These are phyloP conservation scores for Balakata baccata DNA, from an alignment of 345 rosid genomes.

Conservation along the genomic window DNA sequence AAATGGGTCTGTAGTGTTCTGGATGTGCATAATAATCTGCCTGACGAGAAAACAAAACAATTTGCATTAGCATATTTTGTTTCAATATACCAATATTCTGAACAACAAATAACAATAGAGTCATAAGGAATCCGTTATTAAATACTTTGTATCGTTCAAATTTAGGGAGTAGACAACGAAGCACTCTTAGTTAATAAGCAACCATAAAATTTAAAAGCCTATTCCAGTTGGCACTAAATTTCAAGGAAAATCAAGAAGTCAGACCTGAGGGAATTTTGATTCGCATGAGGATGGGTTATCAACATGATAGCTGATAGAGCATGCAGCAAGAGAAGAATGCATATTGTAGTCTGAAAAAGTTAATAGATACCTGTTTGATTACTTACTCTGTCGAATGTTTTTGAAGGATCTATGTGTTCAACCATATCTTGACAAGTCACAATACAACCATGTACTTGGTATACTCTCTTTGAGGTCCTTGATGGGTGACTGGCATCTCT, in stretches of 20 bases:
- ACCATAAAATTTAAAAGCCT: not conserved
- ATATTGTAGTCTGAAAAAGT: not conserved
- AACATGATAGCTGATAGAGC: not conserved
- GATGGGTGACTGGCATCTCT: constrained; percentile 31
- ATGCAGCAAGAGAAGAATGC: not conserved
- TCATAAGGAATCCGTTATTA: not conserved
- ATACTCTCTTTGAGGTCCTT: constrained; percentile 54
- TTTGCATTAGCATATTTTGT: not conserved
- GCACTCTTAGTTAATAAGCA: not conserved
- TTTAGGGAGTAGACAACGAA: not conserved
- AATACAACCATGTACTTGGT: constrained; percentile 80
- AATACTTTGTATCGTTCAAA: not conserved
- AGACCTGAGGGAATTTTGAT: too few species aligned
- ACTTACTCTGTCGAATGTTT: constrained; percentile 69
- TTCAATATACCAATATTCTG: not conserved
- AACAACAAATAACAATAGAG: not conserved
- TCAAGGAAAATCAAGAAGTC: not conserved
- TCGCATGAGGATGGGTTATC: too few species aligned
- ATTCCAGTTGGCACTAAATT: not conserved
- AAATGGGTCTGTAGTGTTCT: constrained; percentile 71
- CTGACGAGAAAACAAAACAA: constrained; percentile 37
- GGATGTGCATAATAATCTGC: constrained; percentile 91
- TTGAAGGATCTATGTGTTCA: constrained; percentile 63
- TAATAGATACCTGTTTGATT: not conserved
- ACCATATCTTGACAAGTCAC: constrained; percentile 81